Base-by-base conservation (phyloP, 2,329 filamentous ascomycete genomes). In the Calonectria honghensis region DNA sequence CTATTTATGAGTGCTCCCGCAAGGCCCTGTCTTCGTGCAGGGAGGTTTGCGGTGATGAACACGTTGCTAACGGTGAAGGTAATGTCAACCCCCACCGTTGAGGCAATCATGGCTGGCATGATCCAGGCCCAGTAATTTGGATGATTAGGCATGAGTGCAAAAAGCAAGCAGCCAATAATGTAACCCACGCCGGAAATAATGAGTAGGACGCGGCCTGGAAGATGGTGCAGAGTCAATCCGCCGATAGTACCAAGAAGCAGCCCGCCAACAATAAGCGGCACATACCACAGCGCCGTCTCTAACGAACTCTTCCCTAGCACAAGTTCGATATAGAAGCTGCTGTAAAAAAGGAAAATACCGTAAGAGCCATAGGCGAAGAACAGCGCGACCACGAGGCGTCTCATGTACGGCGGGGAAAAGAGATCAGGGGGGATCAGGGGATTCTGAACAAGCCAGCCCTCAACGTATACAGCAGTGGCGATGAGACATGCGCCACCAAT, bases 391-490 rank as follows among this genome's bases (percentile, higher is more conserved):
- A 90, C 86, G 20, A 96, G 84, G 0, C 93, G 89, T 41, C 88
- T 90, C 91, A 96, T 94, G 68, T 92, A 92, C 74, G 91, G 93
- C 5, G 93, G 90, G 27, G 87, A 85, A 85, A 97, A 96, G 31
- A 96, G 84, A 27, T 93, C 93, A 0, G 89, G 86, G 0, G 95
- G 94, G 0, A 97, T 85, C 1, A 97, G 85, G 0, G 95, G 95
- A 67, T 93, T 89, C 20, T 88, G 82, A 1, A 93, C 91, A 0
- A 95, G 88, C 91, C 92, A 94, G 0, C 92, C 92, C 85, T 97
- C 93, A 4, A 96, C 87, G 75, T 95, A 96, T 9, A 93, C 87
- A 14, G 94, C 91, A 0, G 85, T 84, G 1, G 84, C 85, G 1
- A 97, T 86, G 10, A 93, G 83, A 0, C 94, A 72, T 7, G 89